phyloP scores from a whole-genome alignment of 768 basidiomycete species.

The Collybia nuda region DNA sequence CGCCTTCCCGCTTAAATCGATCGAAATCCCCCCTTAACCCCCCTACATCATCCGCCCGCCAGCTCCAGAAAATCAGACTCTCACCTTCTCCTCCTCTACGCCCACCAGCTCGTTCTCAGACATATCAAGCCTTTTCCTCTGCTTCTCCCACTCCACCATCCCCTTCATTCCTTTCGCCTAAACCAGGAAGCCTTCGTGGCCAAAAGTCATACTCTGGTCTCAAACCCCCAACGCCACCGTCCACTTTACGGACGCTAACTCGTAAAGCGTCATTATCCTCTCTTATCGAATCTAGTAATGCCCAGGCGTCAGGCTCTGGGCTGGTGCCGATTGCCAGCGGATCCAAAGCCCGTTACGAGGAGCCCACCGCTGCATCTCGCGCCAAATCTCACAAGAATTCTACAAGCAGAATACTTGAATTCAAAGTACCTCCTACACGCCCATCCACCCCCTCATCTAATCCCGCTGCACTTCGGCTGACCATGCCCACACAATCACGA shows the following conservation, averaged over 20 bases:
- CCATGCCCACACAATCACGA: slow-evolving; percentile 83
- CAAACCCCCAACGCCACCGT: slow-evolving; percentile 73
- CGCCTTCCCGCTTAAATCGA: slow-evolving; percentile 65
- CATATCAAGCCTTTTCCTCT: slow-evolving; percentile 56
- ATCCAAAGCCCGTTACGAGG: slow-evolving; percentile 62
- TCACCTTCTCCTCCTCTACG: slow-evolving; percentile 70
- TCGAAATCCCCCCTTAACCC: slow-evolving; percentile 74
- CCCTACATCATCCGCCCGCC: slow-evolving; percentile 66
- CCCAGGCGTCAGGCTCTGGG: slow-evolving; percentile 59
- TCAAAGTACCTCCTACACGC: slow-evolving; percentile 71
- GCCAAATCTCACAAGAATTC: slow-evolving; percentile 72
- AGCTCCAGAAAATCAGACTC: slow-evolving; percentile 64
- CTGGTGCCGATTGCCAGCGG: slow-evolving; percentile 32
- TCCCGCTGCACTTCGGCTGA: slow-evolving; percentile 74
- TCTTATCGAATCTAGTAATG: slow-evolving; percentile 58
- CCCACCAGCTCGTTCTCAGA: slow-evolving; percentile 57
- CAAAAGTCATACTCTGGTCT: slow-evolving; percentile 85
- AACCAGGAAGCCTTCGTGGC: slow-evolving; percentile 74
- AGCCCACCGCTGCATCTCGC: slow-evolving; percentile 79
- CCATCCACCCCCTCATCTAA: slow-evolving; percentile 82
- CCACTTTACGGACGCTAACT: slow-evolving; percentile 57
- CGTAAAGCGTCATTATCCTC: slow-evolving; percentile 82
- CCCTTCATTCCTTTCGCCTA: slow-evolving; percentile 62
- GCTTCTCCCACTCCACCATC: slow-evolving; percentile 47
- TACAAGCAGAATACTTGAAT: slow-evolving; percentile 65